These are phyloP conservation scores for Pseudozyma tsukubaensis DNA, from an alignment of 1,284 basidiomycete species.

Conservation along the genomic window DNA sequence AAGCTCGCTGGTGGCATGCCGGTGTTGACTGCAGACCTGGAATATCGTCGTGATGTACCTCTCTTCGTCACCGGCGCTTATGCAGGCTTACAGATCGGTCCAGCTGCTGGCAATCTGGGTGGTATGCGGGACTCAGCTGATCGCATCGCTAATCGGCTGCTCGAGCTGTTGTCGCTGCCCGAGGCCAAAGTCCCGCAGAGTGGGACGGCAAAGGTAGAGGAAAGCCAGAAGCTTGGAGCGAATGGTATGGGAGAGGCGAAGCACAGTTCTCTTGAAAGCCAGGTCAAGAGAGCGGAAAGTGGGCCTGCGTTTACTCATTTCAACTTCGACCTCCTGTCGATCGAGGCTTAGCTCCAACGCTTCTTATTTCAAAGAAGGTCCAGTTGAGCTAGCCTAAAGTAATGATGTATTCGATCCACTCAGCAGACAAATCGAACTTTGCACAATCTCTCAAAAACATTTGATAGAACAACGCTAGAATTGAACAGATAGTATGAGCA, in stretches of 20 bases:
- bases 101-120: conserved; percentile 68
- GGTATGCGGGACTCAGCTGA: conserved; percentile 69
- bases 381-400: background rate
- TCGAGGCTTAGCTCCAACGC: conserved; percentile 23
- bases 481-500: background rate
- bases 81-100: conserved; percentile 65
- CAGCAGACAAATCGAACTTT: background rate
- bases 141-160: conserved; percentile 62
- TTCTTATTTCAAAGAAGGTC: too few species aligned
- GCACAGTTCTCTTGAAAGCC: background rate
- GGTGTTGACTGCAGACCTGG: conserved; percentile 64
- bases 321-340: conserved; percentile 40
- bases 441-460: background rate
- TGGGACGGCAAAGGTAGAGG: background rate
- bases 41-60: conserved; percentile 61
- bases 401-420: background rate
- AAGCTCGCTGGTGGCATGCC: conserved; percentile 65
- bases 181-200: conserved; percentile 12
- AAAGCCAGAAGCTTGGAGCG: background rate
- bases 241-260: background rate
- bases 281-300: background rate
- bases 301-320: conserved; percentile 37
- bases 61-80: conserved; percentile 68
- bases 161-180: conserved; percentile 28
- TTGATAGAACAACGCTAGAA: background rate